Conservation (phyloP, 1,139 yeast genomes). For the Candida albicans region DNA sequence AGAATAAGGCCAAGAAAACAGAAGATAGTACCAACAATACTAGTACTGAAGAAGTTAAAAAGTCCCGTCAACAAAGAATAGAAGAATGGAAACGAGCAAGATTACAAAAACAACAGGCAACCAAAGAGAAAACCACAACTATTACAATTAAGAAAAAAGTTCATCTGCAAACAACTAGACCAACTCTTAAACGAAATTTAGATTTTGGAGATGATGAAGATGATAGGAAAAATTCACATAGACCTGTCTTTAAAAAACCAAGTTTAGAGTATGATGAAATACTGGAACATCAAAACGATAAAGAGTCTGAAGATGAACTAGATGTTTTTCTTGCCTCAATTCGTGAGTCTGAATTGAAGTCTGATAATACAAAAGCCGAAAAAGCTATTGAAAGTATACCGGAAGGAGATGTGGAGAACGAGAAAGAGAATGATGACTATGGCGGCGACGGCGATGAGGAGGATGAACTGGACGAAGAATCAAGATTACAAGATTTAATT, state of each 20-base stretch:
- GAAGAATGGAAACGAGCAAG: conserved; percentile 43
- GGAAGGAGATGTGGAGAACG: conserved; percentile 1
- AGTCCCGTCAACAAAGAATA: conserved; percentile 29
- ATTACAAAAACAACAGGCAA: conserved; percentile 16
- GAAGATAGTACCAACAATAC: no score
- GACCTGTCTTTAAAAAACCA: conserved; percentile 30
- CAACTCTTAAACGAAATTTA: conserved; percentile 9
- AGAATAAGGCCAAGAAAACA: conserved; percentile 6
- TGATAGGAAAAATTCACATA: conserved; percentile 18
- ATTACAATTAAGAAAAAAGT: conserved; percentile 4
- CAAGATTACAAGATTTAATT: conserved; percentile 25
- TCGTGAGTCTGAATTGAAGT: conserved; percentile 2
- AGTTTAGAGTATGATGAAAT: conserved; percentile 9
- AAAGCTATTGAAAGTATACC: neutral
- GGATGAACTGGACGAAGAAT: conserved; percentile 22
- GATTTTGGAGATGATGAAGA: conserved; percentile 21
- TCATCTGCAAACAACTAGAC: neutral
- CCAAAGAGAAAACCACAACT: conserved; percentile 3
- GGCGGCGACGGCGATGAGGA: conserved; percentile 13
- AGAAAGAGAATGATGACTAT: conserved; percentile 10
- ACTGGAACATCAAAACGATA: conserved; percentile 7
- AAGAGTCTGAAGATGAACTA: conserved; percentile 22
- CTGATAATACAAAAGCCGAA: neutral
- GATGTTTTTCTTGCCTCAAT: conserved; percentile 19
- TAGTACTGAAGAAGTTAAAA: conserved; percentile 16